Evolutionary conservation across 225 moss, liverwort and hornwort genomes (phyloP).

Genomic region (Climacium dendroides): DNA sequence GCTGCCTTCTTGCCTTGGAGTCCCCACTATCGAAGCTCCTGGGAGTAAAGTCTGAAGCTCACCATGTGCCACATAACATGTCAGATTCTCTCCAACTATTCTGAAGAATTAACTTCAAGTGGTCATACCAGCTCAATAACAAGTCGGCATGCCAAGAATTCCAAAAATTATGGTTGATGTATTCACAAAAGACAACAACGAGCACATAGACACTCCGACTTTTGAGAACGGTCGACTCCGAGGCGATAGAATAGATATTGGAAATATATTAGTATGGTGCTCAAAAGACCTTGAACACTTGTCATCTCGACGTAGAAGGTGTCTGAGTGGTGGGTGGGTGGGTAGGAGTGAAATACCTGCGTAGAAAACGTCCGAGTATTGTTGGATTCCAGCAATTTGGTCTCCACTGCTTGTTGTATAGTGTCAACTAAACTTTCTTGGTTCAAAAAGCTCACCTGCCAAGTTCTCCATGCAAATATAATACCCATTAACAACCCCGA

Average conservation of each 20-base stretch:
- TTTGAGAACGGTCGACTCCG: not conserved
- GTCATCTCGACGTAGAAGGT: not conserved
- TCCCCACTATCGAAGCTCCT: slow-evolving; percentile 51
- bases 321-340: too few relatives aligned
- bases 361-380: slow-evolving; percentile 72
- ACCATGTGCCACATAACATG: not conserved
- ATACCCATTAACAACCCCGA: not conserved
- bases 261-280: not conserved
- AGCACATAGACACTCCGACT: not conserved
- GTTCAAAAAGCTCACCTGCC: slow-evolving; percentile 87
- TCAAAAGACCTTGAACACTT: not conserved
- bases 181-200: not conserved
- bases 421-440: slow-evolving; percentile 87
- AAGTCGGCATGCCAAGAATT: not conserved
- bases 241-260: not conserved
- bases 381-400: slow-evolving; percentile 77
- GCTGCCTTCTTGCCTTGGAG: slow-evolving; percentile 41
- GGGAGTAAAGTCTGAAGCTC: slow-evolving; percentile 70
- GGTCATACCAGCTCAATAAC: not conserved
- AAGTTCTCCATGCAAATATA: not conserved
- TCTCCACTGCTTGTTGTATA: slow-evolving; percentile 83
- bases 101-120: not conserved
- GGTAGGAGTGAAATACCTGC: slow-evolving; percentile 31
- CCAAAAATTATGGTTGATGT: not conserved
- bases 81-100: not conserved